phyloP scores from a whole-genome alignment of 305 asterid species.

The Fraxinus nigra region DNA sequence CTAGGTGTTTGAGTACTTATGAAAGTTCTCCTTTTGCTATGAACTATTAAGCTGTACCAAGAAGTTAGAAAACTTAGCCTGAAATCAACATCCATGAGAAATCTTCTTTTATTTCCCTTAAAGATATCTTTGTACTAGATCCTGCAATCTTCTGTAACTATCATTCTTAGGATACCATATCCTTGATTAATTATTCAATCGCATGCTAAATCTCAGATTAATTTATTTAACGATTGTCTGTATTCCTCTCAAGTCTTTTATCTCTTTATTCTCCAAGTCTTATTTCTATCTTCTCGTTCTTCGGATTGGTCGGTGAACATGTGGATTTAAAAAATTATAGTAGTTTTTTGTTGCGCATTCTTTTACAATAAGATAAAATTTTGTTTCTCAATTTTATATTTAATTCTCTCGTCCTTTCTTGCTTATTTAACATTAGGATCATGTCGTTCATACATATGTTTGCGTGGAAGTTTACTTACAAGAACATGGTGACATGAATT shows the following conservation, averaged over 20 bases:
- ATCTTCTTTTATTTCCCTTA: neutral
- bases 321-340: neutral
- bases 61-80: neutral
- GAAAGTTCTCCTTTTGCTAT: neutral
- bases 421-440: neutral
- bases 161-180: neutral
- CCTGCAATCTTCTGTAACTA: neutral
- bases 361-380: neutral
- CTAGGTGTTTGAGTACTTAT: neutral
- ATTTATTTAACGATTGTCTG: neutral
- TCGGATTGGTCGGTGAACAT: neutral
- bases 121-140: neutral
- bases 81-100: neutral
- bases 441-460: neutral
- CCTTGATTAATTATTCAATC: neutral
- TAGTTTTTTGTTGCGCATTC: neutral
- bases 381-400: neutral
- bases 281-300: neutral
- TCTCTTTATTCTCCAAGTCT: neutral
- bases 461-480: neutral
- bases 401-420: neutral
- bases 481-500: neutral
- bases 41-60: neutral
- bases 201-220: neutral
- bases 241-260: neutral